Conservation (phyloP, 2,329 filamentous ascomycete species). For the Penicillium polonicum region DNA sequence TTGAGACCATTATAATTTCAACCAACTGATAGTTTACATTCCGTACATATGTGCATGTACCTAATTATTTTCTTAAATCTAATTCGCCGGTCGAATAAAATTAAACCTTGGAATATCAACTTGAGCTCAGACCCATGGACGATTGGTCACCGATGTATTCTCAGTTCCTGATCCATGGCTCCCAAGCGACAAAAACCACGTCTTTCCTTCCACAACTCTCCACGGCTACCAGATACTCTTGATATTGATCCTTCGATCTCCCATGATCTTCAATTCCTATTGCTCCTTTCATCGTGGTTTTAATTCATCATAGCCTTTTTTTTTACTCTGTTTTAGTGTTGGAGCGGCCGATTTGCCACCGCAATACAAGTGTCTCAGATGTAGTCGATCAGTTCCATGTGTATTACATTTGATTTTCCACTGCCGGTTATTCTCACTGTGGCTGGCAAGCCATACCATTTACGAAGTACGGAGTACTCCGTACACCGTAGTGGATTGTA, state of each 20-base stretch:
- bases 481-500: not conserved
- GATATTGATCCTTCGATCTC: not conserved
- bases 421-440: conserved; percentile 14
- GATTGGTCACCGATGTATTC: not conserved
- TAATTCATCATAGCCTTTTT: not conserved
- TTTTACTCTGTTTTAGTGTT: not conserved
- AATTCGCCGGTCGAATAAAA: not conserved
- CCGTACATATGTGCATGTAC: not conserved
- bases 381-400: conserved; percentile 7
- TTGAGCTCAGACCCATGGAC: not conserved
- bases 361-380: conserved; percentile 14
- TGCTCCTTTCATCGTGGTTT: not conserved
- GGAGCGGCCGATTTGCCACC: conserved; percentile 9
- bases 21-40: not conserved
- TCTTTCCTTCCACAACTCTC: not conserved
- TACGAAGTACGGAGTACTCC: not conserved
- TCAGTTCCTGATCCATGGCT: conserved; percentile 13
- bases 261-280: conserved; percentile 1
- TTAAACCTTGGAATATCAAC: not conserved
- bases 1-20: not conserved
- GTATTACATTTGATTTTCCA: conserved; percentile 17
- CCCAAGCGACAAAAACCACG: conserved; percentile 15
- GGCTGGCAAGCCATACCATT: not conserved
- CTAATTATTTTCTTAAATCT: not conserved
- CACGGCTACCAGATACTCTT: not conserved